Conservation (phyloP, 2,329 filamentous ascomycete genomes). For the Cladosporium sp. region DNA sequence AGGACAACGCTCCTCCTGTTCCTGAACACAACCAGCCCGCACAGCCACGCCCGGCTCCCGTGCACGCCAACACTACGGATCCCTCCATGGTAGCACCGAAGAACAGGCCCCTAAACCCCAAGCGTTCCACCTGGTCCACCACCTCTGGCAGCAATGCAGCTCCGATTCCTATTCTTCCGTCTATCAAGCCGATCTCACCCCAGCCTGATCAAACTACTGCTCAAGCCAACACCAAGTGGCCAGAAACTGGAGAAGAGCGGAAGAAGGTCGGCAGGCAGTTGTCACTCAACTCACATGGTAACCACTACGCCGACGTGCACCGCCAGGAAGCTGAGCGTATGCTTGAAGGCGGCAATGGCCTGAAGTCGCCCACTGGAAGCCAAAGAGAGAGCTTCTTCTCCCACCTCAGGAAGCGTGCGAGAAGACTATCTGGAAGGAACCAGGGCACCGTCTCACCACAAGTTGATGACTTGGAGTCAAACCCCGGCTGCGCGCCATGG, state of each 20-base stretch:
- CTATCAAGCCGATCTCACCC: slow-evolving; percentile 91
- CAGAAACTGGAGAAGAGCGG: slow-evolving; percentile 55
- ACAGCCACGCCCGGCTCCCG: slow-evolving; percentile 38
- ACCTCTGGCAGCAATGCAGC: slow-evolving; percentile 64
- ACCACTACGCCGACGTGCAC: slow-evolving; percentile 86
- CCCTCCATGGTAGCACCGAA: slow-evolving; percentile 42
- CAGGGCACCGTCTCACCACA: slow-evolving; percentile 73
- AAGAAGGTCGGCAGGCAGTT: slow-evolving; percentile 96
- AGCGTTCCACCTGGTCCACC: slow-evolving; percentile 91
- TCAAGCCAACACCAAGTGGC: slow-evolving; percentile 66
- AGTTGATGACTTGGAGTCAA: slow-evolving; percentile 86
- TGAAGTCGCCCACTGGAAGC: slow-evolving; percentile 70
- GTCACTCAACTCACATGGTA: slow-evolving; percentile 85
- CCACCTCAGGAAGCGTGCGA: slow-evolving; percentile 86
- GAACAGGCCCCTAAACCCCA: slow-evolving; percentile 57
- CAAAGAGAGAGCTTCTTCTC: slow-evolving; percentile 98
- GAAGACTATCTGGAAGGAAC: slow-evolving; percentile 86
- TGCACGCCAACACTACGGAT: slow-evolving; percentile 42
- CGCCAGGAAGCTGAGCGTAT: slow-evolving; percentile 87
- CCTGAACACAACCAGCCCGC: slow-evolving; percentile 39
- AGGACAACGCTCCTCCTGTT: slow-evolving; percentile 64
- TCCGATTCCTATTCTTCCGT: slow-evolving; percentile 93
- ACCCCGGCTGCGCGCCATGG: slow-evolving; percentile 87
- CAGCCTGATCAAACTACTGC: slow-evolving; percentile 89
- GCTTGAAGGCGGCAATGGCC: slow-evolving; percentile 72